Conservation (phyloP, 164 flowering plant genomes). For the grape (Vitis vinifera) region ASM3070453v1 NC_081813.1:1226501-1227000, state of each 20-base stretch:
- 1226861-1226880: too few relatives aligned
- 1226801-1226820: background rate
- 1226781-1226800: background rate
- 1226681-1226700: background rate
- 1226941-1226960: too few relatives aligned
- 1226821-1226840: too few relatives aligned
- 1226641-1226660: conserved; percentile 1
- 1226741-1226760: conserved; percentile 55
- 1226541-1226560: conserved; percentile 35
- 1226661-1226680: background rate
- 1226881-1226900: too few relatives aligned
- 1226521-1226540: conserved; percentile 47
- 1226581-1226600: conserved; percentile 39
- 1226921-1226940: too few relatives aligned
- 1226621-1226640: conserved; percentile 44
- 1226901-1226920: too few relatives aligned
- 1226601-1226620: conserved; percentile 54
- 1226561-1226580: conserved; percentile 54
- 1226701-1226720: conserved; percentile 49
- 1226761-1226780: conserved; percentile 6
- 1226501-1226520: conserved; percentile 60
- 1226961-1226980: too few relatives aligned
- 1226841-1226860: too few relatives aligned
- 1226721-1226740: conserved; percentile 67
- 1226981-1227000: background rate